phyloP scores from a whole-genome alignment of 768 basidiomycete genomes.

The Xanthoconium stramineum region DNA sequence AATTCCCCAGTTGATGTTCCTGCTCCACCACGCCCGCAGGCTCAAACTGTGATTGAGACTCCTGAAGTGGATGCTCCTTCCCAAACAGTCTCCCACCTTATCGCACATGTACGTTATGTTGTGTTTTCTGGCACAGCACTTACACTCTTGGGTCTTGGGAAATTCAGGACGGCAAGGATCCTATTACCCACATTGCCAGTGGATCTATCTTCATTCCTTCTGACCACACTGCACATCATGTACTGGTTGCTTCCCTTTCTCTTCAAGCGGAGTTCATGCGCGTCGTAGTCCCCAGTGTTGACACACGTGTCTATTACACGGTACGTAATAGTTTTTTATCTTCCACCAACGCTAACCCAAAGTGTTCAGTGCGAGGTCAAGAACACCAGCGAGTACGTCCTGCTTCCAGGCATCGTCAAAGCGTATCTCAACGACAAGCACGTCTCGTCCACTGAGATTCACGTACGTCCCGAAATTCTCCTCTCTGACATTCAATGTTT shows the following conservation, averaged over 20 bases:
- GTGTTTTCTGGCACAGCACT: background rate
- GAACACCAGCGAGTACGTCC: conserved; percentile 24
- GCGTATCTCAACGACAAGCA: conserved; percentile 27
- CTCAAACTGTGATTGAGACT: background rate
- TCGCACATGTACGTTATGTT: conserved; percentile 8
- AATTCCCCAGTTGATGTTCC: too few species aligned
- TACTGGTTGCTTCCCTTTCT: conserved; percentile 21
- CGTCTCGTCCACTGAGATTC: conserved; percentile 25
- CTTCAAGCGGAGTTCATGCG: conserved; percentile 22
- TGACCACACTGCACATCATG: conserved; percentile 8
- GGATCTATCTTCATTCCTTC: conserved; percentile 17
- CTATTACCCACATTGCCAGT: conserved; percentile 17
- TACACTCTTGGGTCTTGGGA: background rate
- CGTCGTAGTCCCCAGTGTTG: conserved; percentile 20
- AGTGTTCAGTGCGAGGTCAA: conserved; percentile 20
- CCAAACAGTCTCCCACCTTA: conserved; percentile 9
- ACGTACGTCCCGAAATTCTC: conserved; percentile 8
- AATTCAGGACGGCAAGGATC: conserved; percentile 15
- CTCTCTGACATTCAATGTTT: background rate
- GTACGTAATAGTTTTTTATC: background rate
- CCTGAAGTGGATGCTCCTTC: background rate
- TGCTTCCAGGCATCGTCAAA: conserved; percentile 29
- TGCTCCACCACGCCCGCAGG: too few species aligned
- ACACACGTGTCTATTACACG: conserved; percentile 20
- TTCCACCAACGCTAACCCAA: background rate